Base-by-base conservation (phyloP, 441 rosid species). In the Euphorbia celastroides region DNA sequence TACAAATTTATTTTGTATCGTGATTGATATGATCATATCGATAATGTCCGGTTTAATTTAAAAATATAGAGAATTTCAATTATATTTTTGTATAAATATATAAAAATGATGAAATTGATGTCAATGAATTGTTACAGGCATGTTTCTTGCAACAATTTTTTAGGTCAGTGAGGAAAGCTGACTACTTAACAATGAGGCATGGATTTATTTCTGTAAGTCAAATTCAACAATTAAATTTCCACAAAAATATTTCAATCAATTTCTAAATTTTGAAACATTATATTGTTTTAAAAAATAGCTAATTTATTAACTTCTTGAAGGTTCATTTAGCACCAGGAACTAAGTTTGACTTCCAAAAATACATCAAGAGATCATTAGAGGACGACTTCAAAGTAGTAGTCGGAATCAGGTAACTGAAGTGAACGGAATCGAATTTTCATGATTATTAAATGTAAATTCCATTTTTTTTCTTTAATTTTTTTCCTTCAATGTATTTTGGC, bases 131-230 rank as follows among this genome's bases (percentile, higher is more conserved):
- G 5, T 22, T 72, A 56, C 86, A 93, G 98, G 86, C 84, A 28
- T 89, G 98, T 74, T 93, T 93, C 88, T 84, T 85, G 70, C 89
- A 97, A 76, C 98, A 90, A 62, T 93, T 93, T 81, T 74, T 86
- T 73, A 84, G 84, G 71, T 90, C 98, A 36, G 93, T 93, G 42
- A 83, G 90, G 56, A 89, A 86, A 69, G 88, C 89, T 52, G 98
- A 93, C 69, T 93, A 90, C 80, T 67, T 86, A 63, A 79, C 95
- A 25, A 70, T 93, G 20, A 84, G 98, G 72, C 95, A 93, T 82
- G 98, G 98, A 26, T 93, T 93, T 67, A 86, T 90, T 64, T 74
- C 61, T 84, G 98, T 88, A 82, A 80, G 66, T 52, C 17, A 20
- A n/a, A n/a, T 38, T 34, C 4, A 34, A 34, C 38, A 34, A 4